These are phyloP conservation scores for Colletotrichum sp. DNA, from an alignment of 2,329 filamentous ascomycete genomes.

Conservation along the genomic window DNA sequence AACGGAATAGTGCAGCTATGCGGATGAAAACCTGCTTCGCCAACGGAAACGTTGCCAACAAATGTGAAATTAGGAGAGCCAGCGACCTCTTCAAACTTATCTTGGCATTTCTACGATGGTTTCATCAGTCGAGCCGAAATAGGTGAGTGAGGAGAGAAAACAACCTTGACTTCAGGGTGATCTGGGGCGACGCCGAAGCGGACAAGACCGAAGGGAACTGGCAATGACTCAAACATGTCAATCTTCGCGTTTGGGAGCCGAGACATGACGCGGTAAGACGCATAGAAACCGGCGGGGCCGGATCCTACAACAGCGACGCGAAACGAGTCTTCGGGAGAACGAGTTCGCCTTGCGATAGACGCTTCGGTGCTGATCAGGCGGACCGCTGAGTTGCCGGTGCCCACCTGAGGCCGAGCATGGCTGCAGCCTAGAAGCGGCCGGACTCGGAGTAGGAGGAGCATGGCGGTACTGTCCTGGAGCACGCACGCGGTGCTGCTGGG, in stretches of 20 bases:
- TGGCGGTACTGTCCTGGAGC: not conserved
- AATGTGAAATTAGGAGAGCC: slow-evolving; percentile 85
- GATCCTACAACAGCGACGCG: slow-evolving; percentile 91
- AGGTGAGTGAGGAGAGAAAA: slow-evolving; percentile 19
- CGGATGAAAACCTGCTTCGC: slow-evolving; percentile 50
- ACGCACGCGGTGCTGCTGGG: not conserved
- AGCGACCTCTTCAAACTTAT: slow-evolving; percentile 90
- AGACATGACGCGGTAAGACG: slow-evolving; percentile 82
- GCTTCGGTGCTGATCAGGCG: not conserved
- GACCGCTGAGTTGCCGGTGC: not conserved
- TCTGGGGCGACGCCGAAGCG: slow-evolving; percentile 97
- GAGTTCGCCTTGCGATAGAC: slow-evolving; percentile 10
- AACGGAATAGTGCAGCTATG: slow-evolving; percentile 66
- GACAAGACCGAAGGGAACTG: slow-evolving; percentile 91
- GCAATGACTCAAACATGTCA: slow-evolving; percentile 96
- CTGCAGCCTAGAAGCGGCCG: not conserved
- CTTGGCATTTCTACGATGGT: slow-evolving; percentile 80
- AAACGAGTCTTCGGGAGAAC: slow-evolving; percentile 49
- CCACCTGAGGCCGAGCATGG: not conserved
- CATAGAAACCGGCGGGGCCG: slow-evolving; percentile 95
- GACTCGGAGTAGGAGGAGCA: not conserved
- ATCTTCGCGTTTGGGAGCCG: slow-evolving; percentile 75
- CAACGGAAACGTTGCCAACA: slow-evolving; percentile 86
- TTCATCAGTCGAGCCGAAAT: not conserved
- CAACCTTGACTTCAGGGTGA: slow-evolving; percentile 96